These are phyloP conservation scores for Eucalyptus cloeziana DNA, from an alignment of 345 rosid genomes.

Conservation along the genomic window DNA sequence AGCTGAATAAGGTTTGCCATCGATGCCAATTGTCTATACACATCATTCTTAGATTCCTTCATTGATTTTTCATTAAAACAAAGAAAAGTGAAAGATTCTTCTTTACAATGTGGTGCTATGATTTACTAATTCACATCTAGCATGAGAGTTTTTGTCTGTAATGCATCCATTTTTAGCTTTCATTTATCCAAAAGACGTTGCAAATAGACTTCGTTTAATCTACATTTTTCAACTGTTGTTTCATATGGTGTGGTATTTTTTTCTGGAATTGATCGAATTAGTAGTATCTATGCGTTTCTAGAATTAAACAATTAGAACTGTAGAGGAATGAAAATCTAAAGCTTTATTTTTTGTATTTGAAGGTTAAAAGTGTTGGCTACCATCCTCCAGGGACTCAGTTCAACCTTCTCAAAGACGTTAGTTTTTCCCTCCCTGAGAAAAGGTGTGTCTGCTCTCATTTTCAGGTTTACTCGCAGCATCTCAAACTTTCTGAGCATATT, in stretches of 20 bases:
- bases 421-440: constrained; percentile 66
- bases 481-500: background rate
- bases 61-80: background rate
- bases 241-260: background rate
- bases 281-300: background rate
- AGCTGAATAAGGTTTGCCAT: background rate
- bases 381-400: constrained; percentile 77
- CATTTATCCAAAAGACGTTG: background rate
- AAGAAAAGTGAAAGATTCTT: background rate
- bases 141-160: background rate
- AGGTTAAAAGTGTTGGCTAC: constrained; percentile 61
- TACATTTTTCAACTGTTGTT: background rate
- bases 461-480: background rate
- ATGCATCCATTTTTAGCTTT: background rate
- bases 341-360: background rate
- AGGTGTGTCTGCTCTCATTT: constrained; percentile 20
- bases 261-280: background rate
- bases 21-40: background rate
- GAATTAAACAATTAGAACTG: background rate
- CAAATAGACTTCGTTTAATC: background rate
- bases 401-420: constrained; percentile 60
- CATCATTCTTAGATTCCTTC: background rate
- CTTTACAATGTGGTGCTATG: background rate
- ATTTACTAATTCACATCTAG: background rate
- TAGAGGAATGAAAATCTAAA: background rate